A percentile compares a stretch with the other conserved stretches of the same genome.
These are phyloP conservation scores for Xerocomus cyaneibrunnescens DNA, from an alignment of 1,284 basidiomycete genomes.

Conservation along the genomic window DNA sequence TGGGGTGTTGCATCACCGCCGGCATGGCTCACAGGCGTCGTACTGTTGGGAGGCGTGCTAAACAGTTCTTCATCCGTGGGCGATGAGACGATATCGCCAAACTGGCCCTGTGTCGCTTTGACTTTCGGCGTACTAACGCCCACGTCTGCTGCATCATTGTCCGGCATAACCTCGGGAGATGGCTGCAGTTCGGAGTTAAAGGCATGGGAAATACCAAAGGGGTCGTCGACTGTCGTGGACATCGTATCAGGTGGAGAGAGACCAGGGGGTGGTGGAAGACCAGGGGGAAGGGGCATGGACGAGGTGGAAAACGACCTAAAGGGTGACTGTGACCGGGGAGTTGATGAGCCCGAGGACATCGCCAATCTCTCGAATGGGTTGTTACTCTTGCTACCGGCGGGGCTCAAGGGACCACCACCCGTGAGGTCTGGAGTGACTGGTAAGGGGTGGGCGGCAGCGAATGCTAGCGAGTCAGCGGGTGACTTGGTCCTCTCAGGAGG, in stretches of 20 bases:
- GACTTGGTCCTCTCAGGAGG: constrained; percentile 24
- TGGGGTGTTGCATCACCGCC: constrained; percentile 20
- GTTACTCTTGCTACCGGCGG: constrained; percentile 65
- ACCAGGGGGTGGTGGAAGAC: constrained; percentile 30
- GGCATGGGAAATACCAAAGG: constrained; percentile 58
- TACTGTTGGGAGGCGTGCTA: constrained; percentile 56
- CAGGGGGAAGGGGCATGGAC: constrained; percentile 34
- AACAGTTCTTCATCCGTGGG: constrained; percentile 55
- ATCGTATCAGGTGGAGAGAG: constrained; percentile 18
- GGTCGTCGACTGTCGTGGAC: constrained; percentile 41
- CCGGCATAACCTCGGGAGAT: constrained; percentile 23
- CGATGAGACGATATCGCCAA: constrained; percentile 27
- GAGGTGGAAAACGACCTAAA: constrained; percentile 52
- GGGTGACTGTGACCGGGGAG: constrained; percentile 54
- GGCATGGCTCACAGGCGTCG: constrained; percentile 26
- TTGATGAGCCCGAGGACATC: constrained; percentile 44
- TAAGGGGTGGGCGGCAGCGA: constrained; percentile 67
- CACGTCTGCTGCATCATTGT: constrained; percentile 26
- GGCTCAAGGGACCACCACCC: constrained; percentile 36
- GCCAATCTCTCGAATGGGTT: constrained; percentile 91
- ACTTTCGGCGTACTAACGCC: constrained; percentile 25
- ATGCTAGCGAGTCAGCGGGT: constrained; percentile 48
- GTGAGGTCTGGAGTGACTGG: constrained; percentile 64
- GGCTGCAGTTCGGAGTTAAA: constrained; percentile 32
- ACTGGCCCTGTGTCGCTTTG: constrained; percentile 12